phyloP scores from a whole-genome alignment of 2,329 filamentous ascomycete species.

The Blastomyces gilchristii region DNA sequence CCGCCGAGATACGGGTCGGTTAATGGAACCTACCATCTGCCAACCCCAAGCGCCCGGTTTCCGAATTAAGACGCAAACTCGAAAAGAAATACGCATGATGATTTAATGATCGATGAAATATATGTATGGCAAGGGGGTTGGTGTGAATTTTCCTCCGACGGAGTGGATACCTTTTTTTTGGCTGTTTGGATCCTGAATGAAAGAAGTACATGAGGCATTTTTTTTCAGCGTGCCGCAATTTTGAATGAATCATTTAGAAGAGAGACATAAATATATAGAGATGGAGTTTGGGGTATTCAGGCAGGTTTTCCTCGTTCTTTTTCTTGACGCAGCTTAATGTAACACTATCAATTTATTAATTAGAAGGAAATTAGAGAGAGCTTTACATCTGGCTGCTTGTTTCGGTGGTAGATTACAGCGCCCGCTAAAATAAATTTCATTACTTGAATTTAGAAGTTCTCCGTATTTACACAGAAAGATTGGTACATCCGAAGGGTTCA shows the following conservation, averaged over 20 bases:
- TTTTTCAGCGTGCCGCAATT: not conserved
- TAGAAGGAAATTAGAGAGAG: not conserved
- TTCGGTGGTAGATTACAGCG: not conserved
- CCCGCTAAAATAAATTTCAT: not conserved
- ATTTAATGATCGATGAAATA: not conserved
- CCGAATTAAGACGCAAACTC: not conserved
- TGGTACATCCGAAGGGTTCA: not conserved
- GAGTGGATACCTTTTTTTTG: not conserved
- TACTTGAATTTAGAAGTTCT: not conserved
- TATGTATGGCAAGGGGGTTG: not conserved
- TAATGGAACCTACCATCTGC: not conserved
- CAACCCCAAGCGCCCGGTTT: not conserved
- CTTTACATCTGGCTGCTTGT: not conserved
- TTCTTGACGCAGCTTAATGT: not conserved
- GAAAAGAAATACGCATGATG: not conserved
- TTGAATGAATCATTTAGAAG: not conserved
- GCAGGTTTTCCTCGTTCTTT: not conserved
- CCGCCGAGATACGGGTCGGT: not conserved
- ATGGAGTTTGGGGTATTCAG: not conserved
- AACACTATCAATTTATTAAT: not conserved
- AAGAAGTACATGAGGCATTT: not conserved
- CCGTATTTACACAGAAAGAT: not conserved
- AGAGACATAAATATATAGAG: not conserved
- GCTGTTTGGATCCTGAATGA: not conserved
- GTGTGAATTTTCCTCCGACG: not conserved